Conservation (phyloP, 805 yeast genomes). For the Hanseniaspora hatyaiensis region DNA sequence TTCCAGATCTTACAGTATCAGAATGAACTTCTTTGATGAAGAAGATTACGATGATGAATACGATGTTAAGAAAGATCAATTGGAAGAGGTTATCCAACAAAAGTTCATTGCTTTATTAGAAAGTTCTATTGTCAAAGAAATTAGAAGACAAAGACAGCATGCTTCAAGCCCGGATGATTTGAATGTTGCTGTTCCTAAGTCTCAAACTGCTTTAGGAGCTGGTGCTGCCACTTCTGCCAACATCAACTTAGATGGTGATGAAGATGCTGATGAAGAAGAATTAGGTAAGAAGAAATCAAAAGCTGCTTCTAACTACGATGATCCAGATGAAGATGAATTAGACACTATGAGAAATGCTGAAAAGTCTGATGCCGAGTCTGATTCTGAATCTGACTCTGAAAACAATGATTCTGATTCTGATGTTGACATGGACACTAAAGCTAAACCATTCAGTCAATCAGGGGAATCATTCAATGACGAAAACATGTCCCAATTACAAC, state of each 20-base stretch:
- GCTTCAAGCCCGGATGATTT: constrained; percentile 45
- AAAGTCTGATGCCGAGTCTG: constrained; percentile 62
- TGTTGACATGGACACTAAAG: constrained; percentile 33
- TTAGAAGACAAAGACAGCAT: constrained; percentile 61
- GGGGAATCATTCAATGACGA: too few species aligned
- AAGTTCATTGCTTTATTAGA: constrained; percentile 64
- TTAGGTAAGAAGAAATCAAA: constrained; percentile 51
- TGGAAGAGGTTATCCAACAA: constrained; percentile 55
- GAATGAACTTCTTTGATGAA: constrained; percentile 61
- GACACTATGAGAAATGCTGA: constrained; percentile 81
- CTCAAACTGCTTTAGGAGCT: constrained; percentile 37
- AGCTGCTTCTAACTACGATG: constrained; percentile 86
- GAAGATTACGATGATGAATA: constrained; percentile 77
- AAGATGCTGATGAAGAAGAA: constrained; percentile 51
- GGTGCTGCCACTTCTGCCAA: constrained; percentile 26
- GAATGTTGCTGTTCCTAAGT: constrained; percentile 58
- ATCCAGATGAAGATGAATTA: constrained; percentile 87
- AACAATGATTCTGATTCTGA: constrained; percentile 31
- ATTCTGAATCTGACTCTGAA: constrained; percentile 33
- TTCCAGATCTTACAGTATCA: constrained; percentile 63
- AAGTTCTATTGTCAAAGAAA: constrained; percentile 60
- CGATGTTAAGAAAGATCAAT: constrained; percentile 69
- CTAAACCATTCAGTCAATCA: constrained; percentile 21
- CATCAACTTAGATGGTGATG: constrained; percentile 43
- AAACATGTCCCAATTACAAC: constrained; percentile 48